Conservation (phyloP, 352 stramenopile genomes). For the Pythium myriotylum region DNA sequence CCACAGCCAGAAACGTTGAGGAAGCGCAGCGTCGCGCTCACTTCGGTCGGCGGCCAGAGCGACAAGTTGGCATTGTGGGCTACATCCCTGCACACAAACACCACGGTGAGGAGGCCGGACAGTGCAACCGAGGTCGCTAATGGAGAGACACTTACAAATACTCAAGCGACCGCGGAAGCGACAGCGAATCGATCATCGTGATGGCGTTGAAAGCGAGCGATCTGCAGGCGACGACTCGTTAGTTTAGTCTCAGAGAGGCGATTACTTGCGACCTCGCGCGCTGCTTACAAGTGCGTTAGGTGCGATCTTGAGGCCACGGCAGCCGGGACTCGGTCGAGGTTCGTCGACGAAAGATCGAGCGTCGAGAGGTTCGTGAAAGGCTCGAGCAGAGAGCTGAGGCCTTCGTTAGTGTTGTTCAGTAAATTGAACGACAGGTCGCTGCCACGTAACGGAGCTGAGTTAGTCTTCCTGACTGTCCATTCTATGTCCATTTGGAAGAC, state of each 20-base stretch:
- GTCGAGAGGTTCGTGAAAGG: constrained; percentile 1
- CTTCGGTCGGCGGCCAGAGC: not conserved
- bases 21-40: not conserved
- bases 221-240: not conserved
- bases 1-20: constrained; percentile 21
- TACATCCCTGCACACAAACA: constrained; percentile 8
- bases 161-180: constrained; percentile 10
- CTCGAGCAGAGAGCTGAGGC: not conserved
- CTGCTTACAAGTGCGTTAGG: constrained; percentile 24
- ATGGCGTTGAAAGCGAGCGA: constrained; percentile 23
- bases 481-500: too few relatives aligned
- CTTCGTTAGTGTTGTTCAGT: constrained; percentile 1
- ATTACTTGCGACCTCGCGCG: too few relatives aligned
- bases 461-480: too few relatives aligned
- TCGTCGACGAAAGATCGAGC: constrained; percentile 23
- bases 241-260: too few relatives aligned
- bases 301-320: not conserved
- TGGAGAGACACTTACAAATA: constrained; percentile 21
- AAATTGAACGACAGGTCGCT: constrained; percentile 26
- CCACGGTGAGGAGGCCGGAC: too few relatives aligned
- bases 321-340: constrained; percentile 3
- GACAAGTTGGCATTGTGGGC: constrained; percentile 12
- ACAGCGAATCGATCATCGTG: not conserved
- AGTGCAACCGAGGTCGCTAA: too few relatives aligned
- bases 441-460: too few relatives aligned